Conservation (phyloP, 495 filamentous ascomycete genomes). For the Daldinia bambusicola region DNA sequence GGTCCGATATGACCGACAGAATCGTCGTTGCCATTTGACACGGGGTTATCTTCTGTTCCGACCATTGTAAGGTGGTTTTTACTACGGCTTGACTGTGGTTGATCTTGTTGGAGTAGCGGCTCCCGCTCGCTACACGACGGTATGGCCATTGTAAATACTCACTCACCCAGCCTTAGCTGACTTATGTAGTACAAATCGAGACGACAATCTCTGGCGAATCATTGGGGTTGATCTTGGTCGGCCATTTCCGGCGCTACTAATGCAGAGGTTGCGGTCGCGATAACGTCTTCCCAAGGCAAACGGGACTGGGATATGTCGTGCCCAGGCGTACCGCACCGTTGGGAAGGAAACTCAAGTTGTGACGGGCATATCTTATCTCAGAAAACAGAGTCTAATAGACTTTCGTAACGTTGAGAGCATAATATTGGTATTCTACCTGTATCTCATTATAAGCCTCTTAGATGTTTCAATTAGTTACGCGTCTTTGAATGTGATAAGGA, state of each 20-base stretch:
- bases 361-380: background rate
- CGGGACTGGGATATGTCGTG: background rate
- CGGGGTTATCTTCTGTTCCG: conserved; percentile 8
- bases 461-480: background rate
- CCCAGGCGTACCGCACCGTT: background rate
- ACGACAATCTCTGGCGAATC: conserved; percentile 37
- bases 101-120: conserved; percentile 26
- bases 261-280: background rate
- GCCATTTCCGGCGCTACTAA: conserved; percentile 20
- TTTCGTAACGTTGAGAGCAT: background rate
- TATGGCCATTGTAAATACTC: conserved; percentile 26
- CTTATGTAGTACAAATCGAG: conserved; percentile 7
- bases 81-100: conserved; percentile 20
- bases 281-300: conserved; percentile 4
- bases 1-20: conserved; percentile 17
- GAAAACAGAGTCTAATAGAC: background rate
- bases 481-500: background rate
- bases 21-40: conserved; percentile 5
- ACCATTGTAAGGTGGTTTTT: conserved; percentile 14
- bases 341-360: background rate
- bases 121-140: conserved; percentile 21
- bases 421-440: background rate
- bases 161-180: background rate
- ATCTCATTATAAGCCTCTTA: background rate
- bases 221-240: conserved; percentile 21